Percentiles rank a stretch among this genome's conserved stretches.
These are phyloP conservation scores for Asterochloris erici DNA, from an alignment of 139 green algal genomes.

Conservation along the genomic window DNA sequence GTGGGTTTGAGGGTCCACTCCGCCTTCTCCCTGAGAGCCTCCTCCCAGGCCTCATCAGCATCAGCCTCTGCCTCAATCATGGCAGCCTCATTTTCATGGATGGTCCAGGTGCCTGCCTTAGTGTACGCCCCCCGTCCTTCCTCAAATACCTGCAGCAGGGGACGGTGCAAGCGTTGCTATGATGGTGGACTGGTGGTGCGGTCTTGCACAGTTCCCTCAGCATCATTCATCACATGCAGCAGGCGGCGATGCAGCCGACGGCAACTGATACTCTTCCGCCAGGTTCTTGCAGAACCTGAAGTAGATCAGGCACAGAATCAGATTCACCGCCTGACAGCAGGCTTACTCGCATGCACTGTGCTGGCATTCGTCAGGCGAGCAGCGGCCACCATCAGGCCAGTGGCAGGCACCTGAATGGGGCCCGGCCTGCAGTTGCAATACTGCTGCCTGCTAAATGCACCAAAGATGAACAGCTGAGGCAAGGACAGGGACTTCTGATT, in stretches of 20 bases:
- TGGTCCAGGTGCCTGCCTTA: conserved; percentile 71
- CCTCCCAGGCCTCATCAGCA: conserved; percentile 73
- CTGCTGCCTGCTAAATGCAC: too few relatives aligned
- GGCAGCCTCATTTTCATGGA: conserved; percentile 62
- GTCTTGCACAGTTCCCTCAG: too few relatives aligned
- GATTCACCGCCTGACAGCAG: too few relatives aligned
- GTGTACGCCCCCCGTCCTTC: conserved; percentile 60
- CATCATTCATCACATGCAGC: too few relatives aligned
- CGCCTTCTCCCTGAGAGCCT: conserved; percentile 49
- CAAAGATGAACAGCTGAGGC: too few relatives aligned
- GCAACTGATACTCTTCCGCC: background rate
- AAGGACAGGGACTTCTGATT: background rate
- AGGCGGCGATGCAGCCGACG: background rate
- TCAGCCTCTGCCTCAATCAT: conserved; percentile 75
- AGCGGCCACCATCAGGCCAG: too few relatives aligned
- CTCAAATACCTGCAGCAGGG: background rate
- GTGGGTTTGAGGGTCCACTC: conserved; percentile 71
- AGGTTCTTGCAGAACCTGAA: background rate
- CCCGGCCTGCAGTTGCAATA: too few relatives aligned
- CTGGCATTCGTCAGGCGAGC: too few relatives aligned
- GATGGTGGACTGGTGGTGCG: background rate
- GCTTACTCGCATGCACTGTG: too few relatives aligned
- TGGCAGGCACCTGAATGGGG: too few relatives aligned
- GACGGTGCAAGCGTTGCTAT: background rate
- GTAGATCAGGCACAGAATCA: background rate